A percentile compares a stretch with the other conserved stretches of the same genome.
Evolutionary conservation across 257 asterid genomes (phyloP).

Genomic region (Cruciata laevipes): DNA sequence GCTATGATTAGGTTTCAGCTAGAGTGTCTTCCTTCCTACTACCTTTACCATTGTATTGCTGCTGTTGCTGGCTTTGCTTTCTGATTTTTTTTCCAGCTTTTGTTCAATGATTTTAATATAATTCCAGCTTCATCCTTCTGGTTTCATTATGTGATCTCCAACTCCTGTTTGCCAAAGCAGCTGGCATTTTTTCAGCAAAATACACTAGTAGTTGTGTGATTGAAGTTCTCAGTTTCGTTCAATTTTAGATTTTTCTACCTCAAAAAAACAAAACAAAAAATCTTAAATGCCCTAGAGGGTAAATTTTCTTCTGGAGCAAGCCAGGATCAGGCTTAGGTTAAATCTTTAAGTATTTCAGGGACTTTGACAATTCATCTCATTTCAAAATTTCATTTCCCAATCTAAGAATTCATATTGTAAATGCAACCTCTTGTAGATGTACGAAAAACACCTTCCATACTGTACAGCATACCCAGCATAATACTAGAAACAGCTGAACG

Average conservation of each 20-base stretch:
- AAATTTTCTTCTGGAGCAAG: too few relatives aligned
- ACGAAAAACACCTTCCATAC: not conserved
- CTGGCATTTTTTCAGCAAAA: too few relatives aligned
- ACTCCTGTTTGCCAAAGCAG: too few relatives aligned
- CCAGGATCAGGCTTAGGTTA: not conserved
- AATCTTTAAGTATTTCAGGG: not conserved
- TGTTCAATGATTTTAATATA: not conserved
- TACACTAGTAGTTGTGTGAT: too few relatives aligned
- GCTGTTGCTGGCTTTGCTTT: not conserved
- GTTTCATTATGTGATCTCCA: not conserved
- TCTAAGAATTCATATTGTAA: too few relatives aligned
- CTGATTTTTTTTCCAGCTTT: conserved; percentile 1
- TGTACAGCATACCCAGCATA: not conserved
- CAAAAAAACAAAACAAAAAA: too few relatives aligned
- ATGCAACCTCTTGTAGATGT: not conserved
- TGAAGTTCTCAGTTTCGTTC: too few relatives aligned
- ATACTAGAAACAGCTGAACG: not conserved
- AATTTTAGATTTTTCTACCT: too few relatives aligned
- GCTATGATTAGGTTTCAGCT: not conserved
- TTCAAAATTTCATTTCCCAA: not conserved
- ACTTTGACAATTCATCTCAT: not conserved
- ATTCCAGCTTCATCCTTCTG: not conserved
- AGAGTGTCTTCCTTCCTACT: not conserved
- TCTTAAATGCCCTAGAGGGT: too few relatives aligned
- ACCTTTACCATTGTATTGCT: not conserved